phyloP scores from a whole-genome alignment of 805 yeast genomes.

The Lipomyces sp. region DNA sequence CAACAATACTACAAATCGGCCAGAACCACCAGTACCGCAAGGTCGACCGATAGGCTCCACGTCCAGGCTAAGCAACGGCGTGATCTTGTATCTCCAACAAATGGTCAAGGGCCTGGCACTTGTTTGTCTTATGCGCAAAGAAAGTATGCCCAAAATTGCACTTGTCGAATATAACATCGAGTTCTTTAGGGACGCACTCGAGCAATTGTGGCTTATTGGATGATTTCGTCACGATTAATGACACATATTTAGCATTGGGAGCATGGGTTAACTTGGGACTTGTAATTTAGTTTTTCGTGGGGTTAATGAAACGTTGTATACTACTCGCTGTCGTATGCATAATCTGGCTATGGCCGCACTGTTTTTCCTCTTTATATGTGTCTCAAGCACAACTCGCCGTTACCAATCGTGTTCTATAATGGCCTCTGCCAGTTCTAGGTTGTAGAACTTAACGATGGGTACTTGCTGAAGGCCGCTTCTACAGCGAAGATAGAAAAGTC shows the following conservation, averaged over 20 bases:
- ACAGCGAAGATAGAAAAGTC: no score
- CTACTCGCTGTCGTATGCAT: no score
- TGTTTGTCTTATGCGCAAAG: slow-evolving; percentile 81
- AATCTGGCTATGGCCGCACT: no score
- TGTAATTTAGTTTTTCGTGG: background rate
- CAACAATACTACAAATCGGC: background rate
- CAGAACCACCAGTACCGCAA: background rate
- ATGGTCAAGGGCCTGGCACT: slow-evolving; percentile 93
- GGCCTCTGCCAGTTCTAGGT: no score
- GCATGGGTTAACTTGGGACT: background rate
- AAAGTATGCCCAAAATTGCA: slow-evolving; percentile 58
- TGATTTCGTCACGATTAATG: background rate
- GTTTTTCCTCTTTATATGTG: no score
- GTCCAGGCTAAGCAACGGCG: slow-evolving; percentile 79
- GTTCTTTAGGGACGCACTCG: slow-evolving; percentile 53
- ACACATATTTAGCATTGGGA: background rate
- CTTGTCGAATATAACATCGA: slow-evolving; percentile 89
- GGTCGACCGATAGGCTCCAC: slow-evolving; percentile 57
- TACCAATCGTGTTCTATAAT: no score
- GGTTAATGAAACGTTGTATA: no score
- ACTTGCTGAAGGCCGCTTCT: no score
- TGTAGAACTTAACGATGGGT: no score
- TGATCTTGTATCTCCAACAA: slow-evolving; percentile 80
- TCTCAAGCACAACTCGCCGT: no score
- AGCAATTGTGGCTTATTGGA: slow-evolving; percentile 29